A percentile compares a stretch with the other conserved stretches of the same genome.
These are phyloP conservation scores for Cystoderma amianthinum DNA, from an alignment of 768 basidiomycete species.

Conservation along the genomic window DNA sequence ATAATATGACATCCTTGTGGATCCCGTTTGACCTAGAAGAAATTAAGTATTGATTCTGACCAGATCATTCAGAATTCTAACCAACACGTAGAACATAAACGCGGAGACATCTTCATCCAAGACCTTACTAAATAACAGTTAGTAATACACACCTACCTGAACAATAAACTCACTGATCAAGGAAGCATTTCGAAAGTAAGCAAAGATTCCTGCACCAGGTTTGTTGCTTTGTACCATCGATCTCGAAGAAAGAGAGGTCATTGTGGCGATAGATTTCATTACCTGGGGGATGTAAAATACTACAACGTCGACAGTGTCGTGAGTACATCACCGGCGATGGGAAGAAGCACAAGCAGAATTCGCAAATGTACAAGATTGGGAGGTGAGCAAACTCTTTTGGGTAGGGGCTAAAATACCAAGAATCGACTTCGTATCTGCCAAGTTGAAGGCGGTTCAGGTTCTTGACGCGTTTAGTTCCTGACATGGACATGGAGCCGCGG, in stretches of 20 bases:
- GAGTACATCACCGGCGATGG: slow-evolving; percentile 86
- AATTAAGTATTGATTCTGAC: not conserved
- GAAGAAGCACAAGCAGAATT: slow-evolving; percentile 94
- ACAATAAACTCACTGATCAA: slow-evolving; percentile 77
- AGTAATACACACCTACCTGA: not conserved
- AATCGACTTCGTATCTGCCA: slow-evolving; percentile 93
- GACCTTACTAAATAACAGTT: slow-evolving; percentile 78
- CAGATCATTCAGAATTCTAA: slow-evolving; percentile 22
- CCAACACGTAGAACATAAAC: slow-evolving; percentile 99
- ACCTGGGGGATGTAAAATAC: slow-evolving; percentile 88
- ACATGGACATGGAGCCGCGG: slow-evolving; percentile 98
- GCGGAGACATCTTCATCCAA: slow-evolving; percentile 99
- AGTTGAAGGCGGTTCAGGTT: slow-evolving; percentile 96
- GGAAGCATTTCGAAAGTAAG: slow-evolving; percentile 93
- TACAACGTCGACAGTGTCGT: slow-evolving; percentile 89
- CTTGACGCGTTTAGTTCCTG: slow-evolving; percentile 96
- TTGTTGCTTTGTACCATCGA: slow-evolving; percentile 93
- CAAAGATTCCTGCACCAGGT: slow-evolving; percentile 97
- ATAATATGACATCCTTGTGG: slow-evolving; percentile 88
- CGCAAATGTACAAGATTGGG: slow-evolving; percentile 96
- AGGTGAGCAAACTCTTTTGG: slow-evolving; percentile 97
- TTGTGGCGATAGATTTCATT: slow-evolving; percentile 99
- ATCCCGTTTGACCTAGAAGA: slow-evolving; percentile 68
- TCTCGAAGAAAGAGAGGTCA: slow-evolving; percentile 96
- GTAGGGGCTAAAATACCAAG: slow-evolving; percentile 99